phyloP scores from a whole-genome alignment of 129 eudicot species.

The Flaveria linearis region DNA sequence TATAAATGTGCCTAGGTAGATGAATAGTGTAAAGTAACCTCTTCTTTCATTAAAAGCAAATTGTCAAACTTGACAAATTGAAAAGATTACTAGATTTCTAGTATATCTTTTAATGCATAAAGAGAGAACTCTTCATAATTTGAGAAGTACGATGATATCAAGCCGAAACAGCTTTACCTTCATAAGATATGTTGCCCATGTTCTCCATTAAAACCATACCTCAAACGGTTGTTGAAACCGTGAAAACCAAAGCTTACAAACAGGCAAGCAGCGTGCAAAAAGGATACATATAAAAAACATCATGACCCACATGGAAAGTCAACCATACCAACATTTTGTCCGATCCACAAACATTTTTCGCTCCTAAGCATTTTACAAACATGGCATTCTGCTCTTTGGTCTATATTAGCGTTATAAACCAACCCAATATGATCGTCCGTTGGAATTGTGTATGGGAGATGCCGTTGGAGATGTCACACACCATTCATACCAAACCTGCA shows the following conservation, averaged over 20 bases:
- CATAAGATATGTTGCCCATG: conserved; percentile 10
- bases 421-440: conserved; percentile 96
- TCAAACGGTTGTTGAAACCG: not conserved
- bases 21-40: not conserved
- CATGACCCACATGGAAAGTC: conserved; percentile 12
- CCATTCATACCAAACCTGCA: conserved; percentile 99
- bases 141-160: not conserved
- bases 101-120: not conserved
- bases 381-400: conserved; percentile 12
- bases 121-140: too few relatives aligned
- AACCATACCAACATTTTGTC: conserved; percentile 23
- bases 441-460: conserved; percentile 82
- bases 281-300: conserved; percentile 6
- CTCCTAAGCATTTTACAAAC: conserved; percentile 26
- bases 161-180: not conserved
- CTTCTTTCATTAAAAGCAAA: too few relatives aligned
- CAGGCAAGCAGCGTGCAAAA: not conserved
- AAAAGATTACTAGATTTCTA: not conserved
- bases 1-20: not conserved
- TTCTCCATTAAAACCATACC: not conserved
- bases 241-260: conserved; percentile 6
- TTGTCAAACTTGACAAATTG: not conserved
- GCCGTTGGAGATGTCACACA: conserved; percentile 67
- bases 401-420: conserved; percentile 50
- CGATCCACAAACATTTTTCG: conserved; percentile 1